Conservation (phyloP, 768 basidiomycete species). For the Mycena crocata region DNA sequence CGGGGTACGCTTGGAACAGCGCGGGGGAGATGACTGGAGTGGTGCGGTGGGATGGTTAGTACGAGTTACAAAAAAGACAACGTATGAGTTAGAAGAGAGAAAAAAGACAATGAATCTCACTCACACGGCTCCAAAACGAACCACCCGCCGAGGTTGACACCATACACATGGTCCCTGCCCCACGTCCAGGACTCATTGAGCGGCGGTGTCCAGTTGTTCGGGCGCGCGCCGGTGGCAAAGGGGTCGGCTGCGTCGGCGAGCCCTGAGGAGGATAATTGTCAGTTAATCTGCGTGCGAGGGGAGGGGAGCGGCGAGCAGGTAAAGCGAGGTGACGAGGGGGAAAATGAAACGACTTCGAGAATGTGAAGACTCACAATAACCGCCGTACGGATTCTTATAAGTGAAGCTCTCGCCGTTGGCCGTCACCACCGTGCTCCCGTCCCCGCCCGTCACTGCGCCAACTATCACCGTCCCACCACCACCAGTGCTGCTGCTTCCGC, state of each 20-base stretch:
- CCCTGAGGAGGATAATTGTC: not conserved
- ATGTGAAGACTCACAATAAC: constrained; percentile 18
- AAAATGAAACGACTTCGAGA: too few species aligned
- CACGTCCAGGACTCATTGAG: constrained; percentile 82
- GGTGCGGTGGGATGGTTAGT: not conserved
- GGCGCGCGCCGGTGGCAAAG: constrained; percentile 77
- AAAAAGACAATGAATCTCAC: constrained; percentile 6
- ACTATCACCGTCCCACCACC: not conserved
- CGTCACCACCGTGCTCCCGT: constrained; percentile 9
- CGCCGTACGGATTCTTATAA: constrained; percentile 12
- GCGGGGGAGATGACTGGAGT: constrained; percentile 67
- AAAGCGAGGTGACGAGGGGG: too few species aligned
- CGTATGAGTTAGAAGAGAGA: not conserved
- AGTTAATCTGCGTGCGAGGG: not conserved
- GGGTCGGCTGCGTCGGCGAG: constrained; percentile 71
- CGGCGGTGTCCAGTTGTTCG: constrained; percentile 85
- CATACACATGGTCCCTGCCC: constrained; percentile 69
- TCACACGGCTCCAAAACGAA: constrained; percentile 76
- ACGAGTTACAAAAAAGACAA: not conserved
- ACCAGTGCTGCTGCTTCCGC: not conserved
- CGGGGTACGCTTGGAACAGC: constrained; percentile 74
- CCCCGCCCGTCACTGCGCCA: not conserved
- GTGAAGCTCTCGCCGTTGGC: constrained; percentile 7
- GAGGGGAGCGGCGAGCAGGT: not conserved
- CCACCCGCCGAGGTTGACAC: constrained; percentile 84